phyloP scores from a whole-genome alignment of 768 basidiomycete genomes.

The Dictyophora rubrovolvata region DNA sequence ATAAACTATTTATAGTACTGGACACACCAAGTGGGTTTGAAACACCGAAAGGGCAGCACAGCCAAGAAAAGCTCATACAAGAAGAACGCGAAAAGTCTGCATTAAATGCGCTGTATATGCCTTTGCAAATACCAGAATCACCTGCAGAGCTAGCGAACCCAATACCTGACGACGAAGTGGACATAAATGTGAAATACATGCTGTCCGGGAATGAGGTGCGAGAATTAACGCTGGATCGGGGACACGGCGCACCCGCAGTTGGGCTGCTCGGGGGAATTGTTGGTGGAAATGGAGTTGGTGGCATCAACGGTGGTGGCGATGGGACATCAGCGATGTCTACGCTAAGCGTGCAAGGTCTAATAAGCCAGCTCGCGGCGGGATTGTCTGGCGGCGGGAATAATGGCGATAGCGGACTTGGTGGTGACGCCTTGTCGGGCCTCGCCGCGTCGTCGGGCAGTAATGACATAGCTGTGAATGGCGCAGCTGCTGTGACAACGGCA shows the following conservation, averaged over 20 bases:
- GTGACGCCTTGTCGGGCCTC: conserved; percentile 57
- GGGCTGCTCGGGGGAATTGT: not conserved
- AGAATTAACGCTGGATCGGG: conserved; percentile 5
- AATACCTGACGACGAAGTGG: conserved; percentile 60
- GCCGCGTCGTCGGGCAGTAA: conserved; percentile 25
- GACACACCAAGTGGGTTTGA: conserved; percentile 54
- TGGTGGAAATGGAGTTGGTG: not conserved
- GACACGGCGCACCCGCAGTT: not conserved
- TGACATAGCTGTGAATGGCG: conserved; percentile 17
- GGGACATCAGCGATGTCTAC: not conserved
- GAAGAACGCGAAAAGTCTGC: conserved; percentile 73
- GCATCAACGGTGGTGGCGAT: no score
- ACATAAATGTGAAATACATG: conserved; percentile 54
- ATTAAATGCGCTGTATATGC: conserved; percentile 66
- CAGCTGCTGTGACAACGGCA: conserved; percentile 29
- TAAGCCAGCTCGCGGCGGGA: conserved; percentile 8
- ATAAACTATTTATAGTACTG: conserved; percentile 35
- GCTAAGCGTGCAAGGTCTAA: conserved; percentile 6
- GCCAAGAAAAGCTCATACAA: conserved; percentile 59
- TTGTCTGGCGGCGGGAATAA: conserved; percentile 12
- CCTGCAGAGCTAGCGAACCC: conserved; percentile 57
- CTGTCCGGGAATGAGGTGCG: conserved; percentile 52
- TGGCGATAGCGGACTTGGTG: conserved; percentile 30
- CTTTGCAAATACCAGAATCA: conserved; percentile 64
- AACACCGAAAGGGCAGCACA: conserved; percentile 47